phyloP scores from a whole-genome alignment of 2,329 filamentous ascomycete species.

The Metarhizium sp. region DNA sequence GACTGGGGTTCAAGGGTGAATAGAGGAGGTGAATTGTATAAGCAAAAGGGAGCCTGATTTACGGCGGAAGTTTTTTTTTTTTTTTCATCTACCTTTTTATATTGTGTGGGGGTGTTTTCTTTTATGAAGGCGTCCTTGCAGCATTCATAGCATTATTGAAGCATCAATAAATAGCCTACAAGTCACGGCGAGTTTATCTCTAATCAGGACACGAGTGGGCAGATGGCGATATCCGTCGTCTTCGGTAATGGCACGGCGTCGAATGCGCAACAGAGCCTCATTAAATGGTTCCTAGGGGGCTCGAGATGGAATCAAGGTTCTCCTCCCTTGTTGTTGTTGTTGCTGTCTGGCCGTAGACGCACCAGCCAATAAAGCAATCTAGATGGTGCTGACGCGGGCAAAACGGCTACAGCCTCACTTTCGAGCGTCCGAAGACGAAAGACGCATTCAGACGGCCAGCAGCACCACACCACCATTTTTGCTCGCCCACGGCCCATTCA shows the following conservation, averaged over 20 bases:
- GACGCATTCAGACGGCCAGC: neutral
- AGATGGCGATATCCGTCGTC: neutral
- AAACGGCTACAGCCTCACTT: neutral
- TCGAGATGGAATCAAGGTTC: no score
- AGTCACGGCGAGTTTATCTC: neutral
- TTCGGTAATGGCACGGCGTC: neutral
- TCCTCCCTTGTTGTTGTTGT: no score
- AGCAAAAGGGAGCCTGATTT: neutral
- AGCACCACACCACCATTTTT: no score
- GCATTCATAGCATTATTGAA: neutral
- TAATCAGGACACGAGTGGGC: neutral
- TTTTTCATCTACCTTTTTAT: neutral
- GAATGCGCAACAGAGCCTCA: neutral
- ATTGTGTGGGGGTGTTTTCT: neutral
- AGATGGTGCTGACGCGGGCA: no score
- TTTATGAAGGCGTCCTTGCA: neutral
- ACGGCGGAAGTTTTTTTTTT: neutral
- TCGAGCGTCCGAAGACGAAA: neutral
- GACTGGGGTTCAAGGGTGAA: neutral
- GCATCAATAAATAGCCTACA: neutral
- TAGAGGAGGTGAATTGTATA: neutral
- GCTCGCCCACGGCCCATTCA: neutral
- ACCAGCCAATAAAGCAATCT: no score
- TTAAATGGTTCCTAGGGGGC: neutral
- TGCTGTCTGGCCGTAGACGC: no score